Conservation (phyloP, 805 yeast genomes). For the Cyberlindnera sargentensis region DNA sequence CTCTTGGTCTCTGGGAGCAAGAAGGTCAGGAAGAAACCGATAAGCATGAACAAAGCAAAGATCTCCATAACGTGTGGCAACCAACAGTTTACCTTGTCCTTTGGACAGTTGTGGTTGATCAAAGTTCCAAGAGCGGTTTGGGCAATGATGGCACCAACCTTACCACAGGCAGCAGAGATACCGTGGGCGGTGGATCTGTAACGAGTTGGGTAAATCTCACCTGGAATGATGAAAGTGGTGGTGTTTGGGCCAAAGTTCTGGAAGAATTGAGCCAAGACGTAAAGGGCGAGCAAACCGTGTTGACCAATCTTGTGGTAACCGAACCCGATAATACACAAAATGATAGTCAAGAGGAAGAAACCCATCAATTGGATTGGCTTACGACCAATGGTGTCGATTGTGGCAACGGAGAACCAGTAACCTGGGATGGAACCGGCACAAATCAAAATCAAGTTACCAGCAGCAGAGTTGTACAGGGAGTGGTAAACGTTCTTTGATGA, state of each 20-base stretch:
- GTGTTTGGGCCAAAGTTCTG: slow-evolving; percentile 91
- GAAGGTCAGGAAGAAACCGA: slow-evolving; percentile 60
- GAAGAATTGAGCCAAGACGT: slow-evolving; percentile 80
- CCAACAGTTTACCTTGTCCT: slow-evolving; percentile 55
- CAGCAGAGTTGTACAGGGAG: slow-evolving; percentile 68
- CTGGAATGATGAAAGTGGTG: slow-evolving; percentile 86
- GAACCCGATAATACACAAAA: slow-evolving; percentile 79
- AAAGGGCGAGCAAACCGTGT: slow-evolving; percentile 66
- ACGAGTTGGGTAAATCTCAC: slow-evolving; percentile 90
- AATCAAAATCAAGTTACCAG: slow-evolving; percentile 86
- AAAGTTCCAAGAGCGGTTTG: slow-evolving; percentile 84
- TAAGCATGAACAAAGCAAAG: slow-evolving; percentile 84
- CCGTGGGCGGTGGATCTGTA: slow-evolving; percentile 96
- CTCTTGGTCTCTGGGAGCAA: slow-evolving; percentile 88
- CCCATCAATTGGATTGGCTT: slow-evolving; percentile 76
- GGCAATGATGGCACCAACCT: slow-evolving; percentile 89
- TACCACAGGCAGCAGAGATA: slow-evolving; percentile 88
- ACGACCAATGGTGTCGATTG: slow-evolving; percentile 78
- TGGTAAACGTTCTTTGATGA: slow-evolving; percentile 62
- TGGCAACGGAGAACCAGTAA: slow-evolving; percentile 79
- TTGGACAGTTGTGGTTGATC: slow-evolving; percentile 69
- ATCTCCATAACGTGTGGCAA: slow-evolving; percentile 91
- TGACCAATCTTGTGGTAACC: slow-evolving; percentile 66
- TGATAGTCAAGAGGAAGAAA: slow-evolving; percentile 59
- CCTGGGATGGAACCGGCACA: slow-evolving; percentile 97